Base-by-base conservation (phyloP, 2,329 filamentous ascomycete genomes). In the Phyllosticta citrichinensis region DNA sequence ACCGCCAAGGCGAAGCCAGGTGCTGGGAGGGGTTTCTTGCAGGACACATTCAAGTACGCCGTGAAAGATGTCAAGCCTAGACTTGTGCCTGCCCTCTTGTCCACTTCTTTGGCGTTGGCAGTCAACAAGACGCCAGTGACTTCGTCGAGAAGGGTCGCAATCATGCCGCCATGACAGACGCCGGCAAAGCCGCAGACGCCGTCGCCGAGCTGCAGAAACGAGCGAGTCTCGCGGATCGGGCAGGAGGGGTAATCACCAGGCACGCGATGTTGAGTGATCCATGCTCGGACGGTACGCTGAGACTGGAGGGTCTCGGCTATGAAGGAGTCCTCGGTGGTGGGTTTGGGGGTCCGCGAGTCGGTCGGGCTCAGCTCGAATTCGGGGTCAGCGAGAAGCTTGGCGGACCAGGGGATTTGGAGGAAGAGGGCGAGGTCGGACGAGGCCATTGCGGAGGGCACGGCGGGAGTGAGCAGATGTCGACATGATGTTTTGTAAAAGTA, bases 141-240 rank as follows among this genome's bases (percentile, higher is more conserved):
- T 67, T 87, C 84, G 66, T 87, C 84, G 22, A 87, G 68, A n/a
- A 87, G 68, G 0, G 80, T 77, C 9, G 78, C 77, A 6, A 82
- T 76, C 30, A 86, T 77, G 1, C 84, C 84, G 20, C 84, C 83
- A 67, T 87, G 84, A 10, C 76, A 72, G 6, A 82, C 74, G 2
- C 74, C 69, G 1, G 79, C 71, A 65, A 80, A 80, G 2, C 84
- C 84, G 64, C 83, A 81, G 60, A 86, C 65, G 19, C 77, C 79
- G 11, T 73, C 66, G 1, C 81, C 83, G 1, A 86, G 27, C n/a
- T 73, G 70, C 56, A 77, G 65, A 8, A 80, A 67, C 1, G 70
- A 72, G 33, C 64, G 66, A n/a, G 77, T 67, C 65, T 77, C 72
- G 24, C 64, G 65, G 60, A 74, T 72, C 5, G 70, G 67, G 19